These are phyloP conservation scores for Diversispora epigaea DNA, from an alignment of 192 early-diverging fungal genomes.

Conservation along the genomic window DNA sequence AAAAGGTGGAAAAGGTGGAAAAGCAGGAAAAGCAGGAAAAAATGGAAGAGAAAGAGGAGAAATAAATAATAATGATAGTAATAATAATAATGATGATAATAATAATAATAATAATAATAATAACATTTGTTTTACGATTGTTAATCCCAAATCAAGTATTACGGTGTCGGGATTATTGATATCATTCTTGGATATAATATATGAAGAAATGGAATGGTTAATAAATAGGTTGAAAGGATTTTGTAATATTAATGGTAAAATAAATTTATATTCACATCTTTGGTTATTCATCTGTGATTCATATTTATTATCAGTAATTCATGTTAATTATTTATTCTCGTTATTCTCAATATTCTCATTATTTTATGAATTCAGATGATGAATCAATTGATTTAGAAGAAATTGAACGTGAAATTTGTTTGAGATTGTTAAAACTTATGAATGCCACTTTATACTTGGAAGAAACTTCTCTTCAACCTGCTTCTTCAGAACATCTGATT, in stretches of 20 bases:
- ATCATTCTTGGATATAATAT: slow-evolving; percentile 44
- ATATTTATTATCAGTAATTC: not conserved
- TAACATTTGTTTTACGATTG: no score
- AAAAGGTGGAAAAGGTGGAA: no score
- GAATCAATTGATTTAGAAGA: slow-evolving; percentile 4
- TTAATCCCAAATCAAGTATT: slow-evolving; percentile 44
- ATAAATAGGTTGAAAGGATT: slow-evolving; percentile 39
- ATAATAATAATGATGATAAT: no score
- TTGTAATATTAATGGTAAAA: slow-evolving; percentile 34
- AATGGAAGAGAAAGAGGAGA: slow-evolving; percentile 24
- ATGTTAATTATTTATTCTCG: not conserved
- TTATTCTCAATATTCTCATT: not conserved
- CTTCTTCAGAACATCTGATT: no score
- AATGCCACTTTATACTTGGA: no score
- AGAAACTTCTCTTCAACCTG: no score
- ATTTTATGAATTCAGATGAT: not conserved
- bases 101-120: no score
- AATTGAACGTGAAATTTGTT: no score
- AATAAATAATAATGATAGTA: no score
- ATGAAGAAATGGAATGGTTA: slow-evolving; percentile 54
- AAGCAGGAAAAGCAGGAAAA: no score
- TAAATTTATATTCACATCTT: slow-evolving; percentile 27
- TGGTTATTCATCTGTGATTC: not conserved
- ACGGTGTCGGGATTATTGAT: slow-evolving; percentile 41
- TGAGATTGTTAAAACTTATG: no score